phyloP scores from a whole-genome alignment of 2,329 filamentous ascomycete genomes.

The Botrytis cinerea region DNA sequence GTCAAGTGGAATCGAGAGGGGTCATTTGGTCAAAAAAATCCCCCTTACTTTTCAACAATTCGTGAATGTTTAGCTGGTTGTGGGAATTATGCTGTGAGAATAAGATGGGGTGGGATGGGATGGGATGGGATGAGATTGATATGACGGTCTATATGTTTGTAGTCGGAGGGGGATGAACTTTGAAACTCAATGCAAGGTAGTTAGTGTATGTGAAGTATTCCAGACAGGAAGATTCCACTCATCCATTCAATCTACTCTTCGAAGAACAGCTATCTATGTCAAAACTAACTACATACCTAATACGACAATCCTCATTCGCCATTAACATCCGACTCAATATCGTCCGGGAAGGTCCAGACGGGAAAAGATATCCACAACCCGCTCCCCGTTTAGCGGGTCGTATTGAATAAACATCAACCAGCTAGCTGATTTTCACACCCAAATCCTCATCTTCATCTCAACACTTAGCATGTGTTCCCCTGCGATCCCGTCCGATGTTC shows the following conservation, averaged over 20 bases:
- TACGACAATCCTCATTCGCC: not conserved
- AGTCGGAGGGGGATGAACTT: not conserved
- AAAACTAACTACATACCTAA: not conserved
- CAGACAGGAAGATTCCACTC: not conserved
- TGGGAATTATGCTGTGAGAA: not conserved
- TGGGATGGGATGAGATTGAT: not conserved
- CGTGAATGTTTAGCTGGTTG: not conserved
- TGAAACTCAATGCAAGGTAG: not conserved
- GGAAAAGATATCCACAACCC: slow-evolving; percentile 5
- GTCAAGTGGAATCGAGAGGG: not conserved
- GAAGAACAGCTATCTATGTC: not conserved
- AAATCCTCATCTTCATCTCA: not conserved
- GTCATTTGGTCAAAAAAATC: not conserved
- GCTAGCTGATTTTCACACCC: not conserved
- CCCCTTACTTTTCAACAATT: not conserved
- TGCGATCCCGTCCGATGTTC: not conserved
- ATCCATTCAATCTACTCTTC: not conserved
- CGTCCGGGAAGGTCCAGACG: not conserved
- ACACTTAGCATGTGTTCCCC: not conserved
- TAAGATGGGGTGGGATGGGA: not conserved
- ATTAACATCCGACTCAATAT: not conserved
- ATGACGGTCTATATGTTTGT: not conserved
- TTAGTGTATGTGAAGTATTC: not conserved
- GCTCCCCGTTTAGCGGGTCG: not conserved
- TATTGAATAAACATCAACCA: not conserved